Percentiles rank a stretch among this genome's conserved stretches.
Evolutionary conservation across 2,329 filamentous ascomycete genomes (phyloP).

Genomic region (Cercospora citrullina): DNA sequence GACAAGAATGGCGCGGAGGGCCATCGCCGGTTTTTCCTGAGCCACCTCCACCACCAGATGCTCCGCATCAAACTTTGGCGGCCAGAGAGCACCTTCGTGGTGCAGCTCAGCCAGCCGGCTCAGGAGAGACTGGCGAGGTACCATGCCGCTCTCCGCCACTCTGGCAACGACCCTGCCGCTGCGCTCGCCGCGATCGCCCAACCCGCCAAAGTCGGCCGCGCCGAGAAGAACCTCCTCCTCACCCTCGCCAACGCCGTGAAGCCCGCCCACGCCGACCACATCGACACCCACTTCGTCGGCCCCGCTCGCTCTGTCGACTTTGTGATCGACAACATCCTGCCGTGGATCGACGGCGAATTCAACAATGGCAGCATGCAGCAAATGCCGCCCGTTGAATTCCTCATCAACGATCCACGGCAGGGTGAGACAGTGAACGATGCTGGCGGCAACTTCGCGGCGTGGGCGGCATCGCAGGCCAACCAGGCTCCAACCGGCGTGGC

Average conservation of each 20-base stretch:
- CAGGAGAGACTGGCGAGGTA: conserved; percentile 29
- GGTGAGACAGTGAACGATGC: conserved; percentile 30
- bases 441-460: conserved; percentile 30
- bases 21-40: conserved; percentile 21
- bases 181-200: conserved; percentile 20
- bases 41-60: conserved; percentile 31
- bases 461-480: conserved; percentile 16
- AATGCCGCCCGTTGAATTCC: conserved; percentile 38
- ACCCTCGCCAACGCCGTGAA: conserved; percentile 22
- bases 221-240: conserved; percentile 13
- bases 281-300: conserved; percentile 27
- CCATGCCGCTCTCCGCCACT: conserved; percentile 26
- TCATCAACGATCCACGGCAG: conserved; percentile 26
- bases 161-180: conserved; percentile 24
- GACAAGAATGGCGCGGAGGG: conserved; percentile 17
- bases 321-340: conserved; percentile 28
- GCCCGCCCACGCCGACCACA: conserved; percentile 28
- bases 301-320: conserved; percentile 24
- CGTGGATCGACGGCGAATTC: conserved; percentile 29
- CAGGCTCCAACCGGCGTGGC: neutral
- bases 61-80: conserved; percentile 35
- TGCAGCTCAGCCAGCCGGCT: conserved; percentile 33
- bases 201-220: conserved; percentile 19
- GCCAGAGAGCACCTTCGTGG: conserved; percentile 34
- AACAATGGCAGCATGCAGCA: conserved; percentile 22